These are phyloP conservation scores for Escovopsis weberi DNA, from an alignment of 2,329 filamentous ascomycete genomes.

Conservation along the genomic window DNA sequence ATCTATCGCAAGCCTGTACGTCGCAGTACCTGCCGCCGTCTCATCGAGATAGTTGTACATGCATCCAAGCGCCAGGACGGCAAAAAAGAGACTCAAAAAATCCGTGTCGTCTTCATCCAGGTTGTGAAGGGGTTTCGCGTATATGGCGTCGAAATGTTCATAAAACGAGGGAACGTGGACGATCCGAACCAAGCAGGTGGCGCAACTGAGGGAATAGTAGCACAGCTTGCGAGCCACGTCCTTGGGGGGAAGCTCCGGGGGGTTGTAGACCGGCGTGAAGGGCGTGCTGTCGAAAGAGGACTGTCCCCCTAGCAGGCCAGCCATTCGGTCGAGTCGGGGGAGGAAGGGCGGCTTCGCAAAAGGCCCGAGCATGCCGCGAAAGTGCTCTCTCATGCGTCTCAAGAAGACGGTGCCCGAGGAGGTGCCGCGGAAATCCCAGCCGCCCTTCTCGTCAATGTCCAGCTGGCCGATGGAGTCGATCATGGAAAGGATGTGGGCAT, in stretches of 20 bases:
- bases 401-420: conserved; percentile 88
- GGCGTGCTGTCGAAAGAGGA: conserved; percentile 50
- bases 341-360: conserved; percentile 46
- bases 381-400: conserved; percentile 72
- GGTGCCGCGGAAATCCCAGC: conserved; percentile 90
- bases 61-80: conserved; percentile 57
- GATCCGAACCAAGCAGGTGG: conserved; percentile 48
- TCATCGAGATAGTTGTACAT: conserved; percentile 51
- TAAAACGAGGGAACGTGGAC: conserved; percentile 75
- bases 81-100: conserved; percentile 57
- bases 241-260: conserved; percentile 55
- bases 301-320: conserved; percentile 53
- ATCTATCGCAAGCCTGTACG: conserved; percentile 37
- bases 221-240: conserved; percentile 39
- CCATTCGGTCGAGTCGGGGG: conserved; percentile 32
- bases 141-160: conserved; percentile 61
- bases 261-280: conserved; percentile 34
- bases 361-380: conserved; percentile 59
- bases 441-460: conserved; percentile 78
- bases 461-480: conserved; percentile 83
- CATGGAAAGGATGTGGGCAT: conserved; percentile 80
- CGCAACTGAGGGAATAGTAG: conserved; percentile 40
- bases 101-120: conserved; percentile 50
- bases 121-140: conserved; percentile 49
- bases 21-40: conserved; percentile 29